Base-by-base conservation (phyloP, 2,329 filamentous ascomycete genomes). In the Chrysoporthe austroafricana region DNA sequence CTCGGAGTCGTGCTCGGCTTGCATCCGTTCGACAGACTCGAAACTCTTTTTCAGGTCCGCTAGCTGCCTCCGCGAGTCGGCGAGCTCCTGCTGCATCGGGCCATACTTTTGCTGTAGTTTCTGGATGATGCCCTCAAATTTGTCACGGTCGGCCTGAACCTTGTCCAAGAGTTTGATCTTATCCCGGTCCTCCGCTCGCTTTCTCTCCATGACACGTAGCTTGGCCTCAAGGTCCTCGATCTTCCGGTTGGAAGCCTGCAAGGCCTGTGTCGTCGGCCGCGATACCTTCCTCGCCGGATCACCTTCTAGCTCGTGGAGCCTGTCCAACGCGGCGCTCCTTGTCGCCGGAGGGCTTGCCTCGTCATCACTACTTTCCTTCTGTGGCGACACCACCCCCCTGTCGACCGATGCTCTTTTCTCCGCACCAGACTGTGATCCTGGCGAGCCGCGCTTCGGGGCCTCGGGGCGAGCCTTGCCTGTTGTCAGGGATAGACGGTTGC, bases 71-170 rank as follows among this genome's bases (percentile, higher is more conserved):
- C 91, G 90, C 36, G 97, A 79, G 18, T 95, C 91, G 0, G 82
- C 82, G 69, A 93, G 89, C 74, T 98, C 95, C 73, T 92, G 88
- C 71, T 94, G 91, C 67, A 95, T 91, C 0, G 92, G 88, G 74
- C 96, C 93, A 71, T 93, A 94, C 78, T 97, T 98, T 50, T 88
- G 85, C 76, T 97, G 93, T 59, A 99, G 82, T 74, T 96, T 97
- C 75, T 97, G 91, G 61, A 97, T 94, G 71, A 98, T 93, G 5
- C 80, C 84, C 76, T 97, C 92, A 70, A 91, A 94, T 71, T 90
- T 91, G 74, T 95, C 91, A 39, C 89, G 85, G 73, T 96, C 92
- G 21, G 87, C 84, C 75, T 94, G 90, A 18, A 94, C 80, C 71
- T 90, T 89, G 66, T 97, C 92, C 60, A 97, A 78, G 14, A 85